A percentile compares a stretch with the other conserved stretches of the same genome.
These are phyloP conservation scores for Penicillium parvum DNA, from an alignment of 495 filamentous ascomycete genomes.

Conservation along the genomic window DNA sequence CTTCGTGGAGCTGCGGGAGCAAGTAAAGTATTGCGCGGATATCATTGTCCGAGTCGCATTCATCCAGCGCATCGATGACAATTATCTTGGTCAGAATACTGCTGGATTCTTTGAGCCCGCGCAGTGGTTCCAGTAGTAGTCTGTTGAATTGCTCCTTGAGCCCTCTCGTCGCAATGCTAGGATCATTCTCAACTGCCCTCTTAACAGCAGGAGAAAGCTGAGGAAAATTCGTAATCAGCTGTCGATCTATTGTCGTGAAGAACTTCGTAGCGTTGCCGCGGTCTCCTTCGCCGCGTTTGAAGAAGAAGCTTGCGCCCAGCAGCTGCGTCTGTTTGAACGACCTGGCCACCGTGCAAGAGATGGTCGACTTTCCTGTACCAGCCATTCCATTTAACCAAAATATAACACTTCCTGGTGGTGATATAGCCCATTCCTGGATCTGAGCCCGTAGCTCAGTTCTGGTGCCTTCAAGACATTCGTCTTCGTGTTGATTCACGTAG, in stretches of 20 bases:
- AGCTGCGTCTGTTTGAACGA: background rate
- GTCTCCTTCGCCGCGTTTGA: background rate
- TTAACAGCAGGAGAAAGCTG: background rate
- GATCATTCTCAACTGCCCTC: background rate
- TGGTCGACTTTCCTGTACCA: background rate
- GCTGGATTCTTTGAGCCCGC: background rate
- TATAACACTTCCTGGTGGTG: background rate
- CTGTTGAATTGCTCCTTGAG: background rate
- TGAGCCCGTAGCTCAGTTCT: background rate
- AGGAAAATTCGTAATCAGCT: background rate
- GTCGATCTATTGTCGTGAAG: background rate
- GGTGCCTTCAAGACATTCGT: background rate
- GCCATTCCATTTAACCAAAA: background rate
- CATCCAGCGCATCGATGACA: constrained; percentile 50
- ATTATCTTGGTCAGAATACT: constrained; percentile 16
- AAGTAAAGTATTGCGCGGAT: constrained; percentile 32
- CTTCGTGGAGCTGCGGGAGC: constrained; percentile 12
- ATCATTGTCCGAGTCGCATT: constrained; percentile 40
- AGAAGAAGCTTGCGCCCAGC: background rate
- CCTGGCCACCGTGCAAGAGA: background rate
- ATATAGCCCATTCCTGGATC: background rate
- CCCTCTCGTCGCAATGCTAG: background rate
- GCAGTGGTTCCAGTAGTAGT: background rate
- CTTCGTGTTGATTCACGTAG: background rate
- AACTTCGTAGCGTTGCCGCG: background rate